Percentiles rank a stretch among this genome's conserved stretches.
These are phyloP conservation scores for Zelopaecilomyces penicillatus DNA, from an alignment of 2,329 filamentous ascomycete genomes.

Conservation along the genomic window DNA sequence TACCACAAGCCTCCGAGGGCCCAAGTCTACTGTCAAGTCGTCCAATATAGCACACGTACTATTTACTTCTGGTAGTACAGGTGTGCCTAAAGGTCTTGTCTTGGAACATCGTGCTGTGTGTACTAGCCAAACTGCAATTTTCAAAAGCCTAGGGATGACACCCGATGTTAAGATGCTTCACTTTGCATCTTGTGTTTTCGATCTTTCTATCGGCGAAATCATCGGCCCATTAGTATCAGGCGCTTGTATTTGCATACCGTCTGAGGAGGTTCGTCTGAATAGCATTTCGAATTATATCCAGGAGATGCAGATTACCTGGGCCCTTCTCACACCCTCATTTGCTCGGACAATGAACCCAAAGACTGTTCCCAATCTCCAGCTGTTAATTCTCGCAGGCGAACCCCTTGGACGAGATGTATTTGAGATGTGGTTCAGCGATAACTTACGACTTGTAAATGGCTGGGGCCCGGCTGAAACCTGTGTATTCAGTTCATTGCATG, in stretches of 20 bases:
- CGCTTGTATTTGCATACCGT: background rate
- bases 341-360: background rate
- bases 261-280: background rate
- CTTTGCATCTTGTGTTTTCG: constrained; percentile 11
- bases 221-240: constrained; percentile 3
- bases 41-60: background rate
- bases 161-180: constrained; percentile 2
- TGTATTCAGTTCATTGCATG: constrained; percentile 1
- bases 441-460: background rate
- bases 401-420: no score
- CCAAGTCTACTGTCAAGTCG: no score
- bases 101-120: constrained; percentile 10
- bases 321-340: background rate
- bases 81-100: constrained; percentile 47
- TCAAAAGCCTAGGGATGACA: no score
- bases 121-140: background rate
- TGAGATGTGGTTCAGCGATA: no score
- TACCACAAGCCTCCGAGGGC: no score
- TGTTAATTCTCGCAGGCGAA: background rate
- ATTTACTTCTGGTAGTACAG: constrained; percentile 57
- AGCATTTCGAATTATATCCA: no score
- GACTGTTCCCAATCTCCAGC: background rate
- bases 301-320: background rate
- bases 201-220: constrained; percentile 8
- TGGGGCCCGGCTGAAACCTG: constrained; percentile 28